These are phyloP conservation scores for Psilocybe cubensis DNA, from an alignment of 768 basidiomycete species.

Conservation along the genomic window DNA sequence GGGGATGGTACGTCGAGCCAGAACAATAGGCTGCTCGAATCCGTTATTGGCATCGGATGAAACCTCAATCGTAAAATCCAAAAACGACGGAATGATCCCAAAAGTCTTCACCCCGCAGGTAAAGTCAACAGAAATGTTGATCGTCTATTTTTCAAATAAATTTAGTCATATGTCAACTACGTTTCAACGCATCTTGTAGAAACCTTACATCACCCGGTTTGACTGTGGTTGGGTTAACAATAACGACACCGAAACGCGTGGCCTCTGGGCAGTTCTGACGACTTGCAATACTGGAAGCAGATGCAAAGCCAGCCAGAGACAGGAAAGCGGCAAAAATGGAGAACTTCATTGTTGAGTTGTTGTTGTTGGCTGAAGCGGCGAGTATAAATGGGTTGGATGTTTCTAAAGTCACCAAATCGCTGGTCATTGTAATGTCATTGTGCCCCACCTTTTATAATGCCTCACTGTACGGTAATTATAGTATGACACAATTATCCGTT, in stretches of 20 bases:
- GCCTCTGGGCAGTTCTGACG: neutral
- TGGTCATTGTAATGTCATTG: no score
- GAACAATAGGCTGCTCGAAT: slow-evolving; percentile 9
- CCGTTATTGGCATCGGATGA: slow-evolving; percentile 6
- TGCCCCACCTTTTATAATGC: no score
- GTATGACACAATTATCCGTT: no score
- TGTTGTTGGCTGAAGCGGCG: no score
- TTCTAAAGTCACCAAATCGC: no score
- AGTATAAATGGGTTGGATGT: no score
- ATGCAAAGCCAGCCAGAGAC: neutral
- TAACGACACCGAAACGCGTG: no score
- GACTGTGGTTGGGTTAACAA: neutral
- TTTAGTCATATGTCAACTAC: neutral
- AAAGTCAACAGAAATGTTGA: slow-evolving; percentile 9
- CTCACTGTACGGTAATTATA: no score
- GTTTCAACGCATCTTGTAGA: neutral
- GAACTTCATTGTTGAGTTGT: neutral
- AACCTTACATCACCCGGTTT: neutral
- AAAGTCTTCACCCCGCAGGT: slow-evolving; percentile 5
- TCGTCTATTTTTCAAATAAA: neutral
- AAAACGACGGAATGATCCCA: slow-evolving; percentile 5
- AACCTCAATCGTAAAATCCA: slow-evolving; percentile 11
- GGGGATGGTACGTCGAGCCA: slow-evolving; percentile 1
- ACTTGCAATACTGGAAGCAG: neutral
- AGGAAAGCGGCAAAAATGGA: neutral